Conservation (phyloP, 2,329 filamentous ascomycete species). For the Xylaria multiplex region DNA sequence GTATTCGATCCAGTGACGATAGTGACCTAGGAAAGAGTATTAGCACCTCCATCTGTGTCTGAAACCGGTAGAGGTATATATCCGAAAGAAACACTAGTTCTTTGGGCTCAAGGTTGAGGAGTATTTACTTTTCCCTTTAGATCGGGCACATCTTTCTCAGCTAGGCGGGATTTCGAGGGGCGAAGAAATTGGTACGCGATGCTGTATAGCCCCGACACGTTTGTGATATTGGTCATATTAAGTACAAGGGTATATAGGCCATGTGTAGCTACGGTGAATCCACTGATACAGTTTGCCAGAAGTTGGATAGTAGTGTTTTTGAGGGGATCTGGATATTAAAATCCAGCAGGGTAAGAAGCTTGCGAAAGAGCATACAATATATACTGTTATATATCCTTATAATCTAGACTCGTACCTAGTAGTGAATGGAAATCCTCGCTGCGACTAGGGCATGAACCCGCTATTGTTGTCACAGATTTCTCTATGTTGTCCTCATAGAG, state of each 20-base stretch:
- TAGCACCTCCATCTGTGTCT: conserved; percentile 13
- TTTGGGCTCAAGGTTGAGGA: neutral
- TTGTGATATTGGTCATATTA: conserved; percentile 15
- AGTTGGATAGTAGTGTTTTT: neutral
- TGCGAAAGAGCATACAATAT: neutral
- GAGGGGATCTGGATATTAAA: neutral
- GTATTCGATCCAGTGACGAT: conserved; percentile 55
- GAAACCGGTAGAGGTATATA: neutral
- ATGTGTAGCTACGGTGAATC: neutral
- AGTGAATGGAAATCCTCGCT: conserved; percentile 1
- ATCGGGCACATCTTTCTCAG: conserved; percentile 32
- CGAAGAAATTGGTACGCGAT: conserved; percentile 23
- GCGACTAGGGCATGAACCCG: neutral
- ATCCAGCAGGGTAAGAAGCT: neutral
- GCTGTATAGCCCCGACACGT: conserved; percentile 15
- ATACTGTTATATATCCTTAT: conserved; percentile 2
- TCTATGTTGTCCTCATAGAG: conserved; percentile 12
- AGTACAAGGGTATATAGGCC: neutral
- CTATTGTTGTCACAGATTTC: neutral
- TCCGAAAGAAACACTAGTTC: neutral
- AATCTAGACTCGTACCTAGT: neutral
- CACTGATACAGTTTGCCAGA: neutral
- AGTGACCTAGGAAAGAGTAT: conserved; percentile 30
- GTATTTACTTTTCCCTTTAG: conserved; percentile 29
- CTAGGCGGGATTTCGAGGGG: conserved; percentile 21